phyloP scores from a whole-genome alignment of 345 rosid genomes.

The Eucalyptus grandis region DNA sequence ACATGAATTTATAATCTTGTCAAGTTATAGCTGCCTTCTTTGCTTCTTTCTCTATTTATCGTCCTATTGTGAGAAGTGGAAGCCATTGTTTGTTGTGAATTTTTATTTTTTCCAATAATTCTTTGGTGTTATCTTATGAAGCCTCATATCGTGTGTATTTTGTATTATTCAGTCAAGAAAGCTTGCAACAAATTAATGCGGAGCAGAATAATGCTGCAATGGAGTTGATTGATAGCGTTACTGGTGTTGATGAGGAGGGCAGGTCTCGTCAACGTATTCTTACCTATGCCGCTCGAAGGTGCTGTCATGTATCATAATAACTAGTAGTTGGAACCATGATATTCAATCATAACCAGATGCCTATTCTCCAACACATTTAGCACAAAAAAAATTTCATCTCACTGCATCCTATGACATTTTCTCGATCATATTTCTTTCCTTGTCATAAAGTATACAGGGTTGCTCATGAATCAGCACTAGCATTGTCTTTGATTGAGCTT shows the following conservation, averaged over 20 bases:
- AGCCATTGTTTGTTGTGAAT: neutral
- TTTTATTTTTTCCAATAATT: neutral
- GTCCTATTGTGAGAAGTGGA: neutral
- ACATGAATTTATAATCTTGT: neutral
- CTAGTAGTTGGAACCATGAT: neutral
- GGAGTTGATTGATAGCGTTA: constrained; percentile 80
- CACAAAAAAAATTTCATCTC: neutral
- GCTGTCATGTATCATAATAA: neutral
- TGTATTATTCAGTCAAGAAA: constrained; percentile 43
- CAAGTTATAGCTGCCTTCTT: neutral
- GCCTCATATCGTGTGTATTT: neutral
- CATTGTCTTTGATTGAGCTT: neutral
- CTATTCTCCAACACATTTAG: neutral
- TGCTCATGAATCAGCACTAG: neutral
- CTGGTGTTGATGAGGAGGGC: constrained; percentile 88
- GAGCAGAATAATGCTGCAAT: constrained; percentile 74
- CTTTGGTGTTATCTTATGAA: neutral
- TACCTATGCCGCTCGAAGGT: constrained; percentile 96
- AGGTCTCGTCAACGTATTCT: constrained; percentile 96
- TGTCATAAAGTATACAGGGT: neutral
- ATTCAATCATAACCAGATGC: neutral
- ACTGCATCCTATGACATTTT: neutral
- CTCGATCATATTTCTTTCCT: neutral
- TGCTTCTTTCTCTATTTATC: neutral
- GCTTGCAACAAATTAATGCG: constrained; percentile 22